phyloP scores from a whole-genome alignment of 1,284 basidiomycete genomes.

The Papiliotrema laurentii region DNA sequence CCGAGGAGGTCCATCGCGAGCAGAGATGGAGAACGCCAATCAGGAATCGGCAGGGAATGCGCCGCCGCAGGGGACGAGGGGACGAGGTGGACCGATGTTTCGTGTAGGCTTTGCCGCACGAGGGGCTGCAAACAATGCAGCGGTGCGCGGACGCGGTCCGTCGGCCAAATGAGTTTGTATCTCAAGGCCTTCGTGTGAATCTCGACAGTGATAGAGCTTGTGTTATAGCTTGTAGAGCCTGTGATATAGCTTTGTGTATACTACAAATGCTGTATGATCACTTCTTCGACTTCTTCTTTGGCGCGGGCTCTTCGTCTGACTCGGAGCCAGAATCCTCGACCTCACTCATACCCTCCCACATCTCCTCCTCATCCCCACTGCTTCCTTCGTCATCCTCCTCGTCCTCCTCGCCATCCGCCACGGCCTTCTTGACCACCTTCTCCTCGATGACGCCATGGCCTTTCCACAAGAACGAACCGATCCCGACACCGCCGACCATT shows the following conservation, averaged over 20 bases:
- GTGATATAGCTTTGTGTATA: not conserved
- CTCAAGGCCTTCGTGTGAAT: too few species aligned
- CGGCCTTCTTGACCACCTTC: conserved; percentile 38
- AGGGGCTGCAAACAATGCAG: too few species aligned
- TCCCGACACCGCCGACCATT: conserved; percentile 63
- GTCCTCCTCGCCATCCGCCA: conserved; percentile 19
- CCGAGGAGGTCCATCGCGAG: not conserved
- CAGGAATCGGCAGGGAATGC: not conserved
- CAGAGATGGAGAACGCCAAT: not conserved
- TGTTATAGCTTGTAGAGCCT: not conserved
- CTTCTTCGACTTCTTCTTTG: conserved; percentile 11
- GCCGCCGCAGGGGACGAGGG: too few species aligned
- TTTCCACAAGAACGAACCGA: conserved; percentile 56
- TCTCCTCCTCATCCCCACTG: conserved; percentile 44
- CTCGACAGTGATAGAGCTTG: too few species aligned
- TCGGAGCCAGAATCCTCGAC: conserved; percentile 18
- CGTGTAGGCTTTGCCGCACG: too few species aligned
- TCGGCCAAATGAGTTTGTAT: too few species aligned
- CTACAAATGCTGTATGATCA: not conserved
- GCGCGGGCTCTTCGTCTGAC: conserved; percentile 8
- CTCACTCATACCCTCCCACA: conserved; percentile 47
- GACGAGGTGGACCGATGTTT: too few species aligned
- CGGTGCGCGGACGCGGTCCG: too few species aligned
- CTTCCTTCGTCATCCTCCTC: conserved; percentile 34
- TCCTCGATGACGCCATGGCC: conserved; percentile 44